These are phyloP conservation scores for Jackrogersella multiformis DNA, from an alignment of 495 filamentous ascomycete species.

Conservation along the genomic window DNA sequence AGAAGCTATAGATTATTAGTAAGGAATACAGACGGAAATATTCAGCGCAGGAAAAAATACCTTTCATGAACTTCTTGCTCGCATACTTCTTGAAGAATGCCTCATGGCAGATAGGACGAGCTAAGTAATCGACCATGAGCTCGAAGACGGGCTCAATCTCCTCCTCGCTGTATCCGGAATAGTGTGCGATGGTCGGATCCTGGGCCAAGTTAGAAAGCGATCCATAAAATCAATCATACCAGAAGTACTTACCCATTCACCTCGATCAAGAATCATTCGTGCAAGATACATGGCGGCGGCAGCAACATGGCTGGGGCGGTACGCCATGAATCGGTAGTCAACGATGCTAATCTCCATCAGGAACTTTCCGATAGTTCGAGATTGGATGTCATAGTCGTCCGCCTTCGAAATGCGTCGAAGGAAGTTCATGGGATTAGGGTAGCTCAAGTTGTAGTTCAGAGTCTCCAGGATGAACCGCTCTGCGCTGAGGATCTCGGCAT, in stretches of 20 bases:
- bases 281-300: constrained; percentile 95
- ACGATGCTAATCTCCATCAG: constrained; percentile 97
- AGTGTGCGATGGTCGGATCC: constrained; percentile 90
- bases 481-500: constrained; percentile 94
- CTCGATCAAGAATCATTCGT: constrained; percentile 85
- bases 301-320: constrained; percentile 85
- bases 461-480: constrained; percentile 91
- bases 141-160: constrained; percentile 92
- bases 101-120: constrained; percentile 86
- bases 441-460: constrained; percentile 96
- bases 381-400: constrained; percentile 97
- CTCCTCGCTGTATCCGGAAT: constrained; percentile 90
- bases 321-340: constrained; percentile 90
- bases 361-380: constrained; percentile 95
- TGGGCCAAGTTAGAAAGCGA: constrained; percentile 50
- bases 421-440: constrained; percentile 99
- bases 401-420: constrained; percentile 97
- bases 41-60: constrained; percentile 57
- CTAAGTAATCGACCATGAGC: constrained; percentile 95
- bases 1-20: constrained; percentile 69
- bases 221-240: not conserved
- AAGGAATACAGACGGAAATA: constrained; percentile 1
- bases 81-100: constrained; percentile 99
- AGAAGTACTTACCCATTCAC: constrained; percentile 78
- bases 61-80: constrained; percentile 97